A percentile compares a stretch with the other conserved stretches of the same genome.
These are phyloP conservation scores for Diddensiella caesifluorescens DNA, from an alignment of 805 yeast species.

Conservation along the genomic window DNA sequence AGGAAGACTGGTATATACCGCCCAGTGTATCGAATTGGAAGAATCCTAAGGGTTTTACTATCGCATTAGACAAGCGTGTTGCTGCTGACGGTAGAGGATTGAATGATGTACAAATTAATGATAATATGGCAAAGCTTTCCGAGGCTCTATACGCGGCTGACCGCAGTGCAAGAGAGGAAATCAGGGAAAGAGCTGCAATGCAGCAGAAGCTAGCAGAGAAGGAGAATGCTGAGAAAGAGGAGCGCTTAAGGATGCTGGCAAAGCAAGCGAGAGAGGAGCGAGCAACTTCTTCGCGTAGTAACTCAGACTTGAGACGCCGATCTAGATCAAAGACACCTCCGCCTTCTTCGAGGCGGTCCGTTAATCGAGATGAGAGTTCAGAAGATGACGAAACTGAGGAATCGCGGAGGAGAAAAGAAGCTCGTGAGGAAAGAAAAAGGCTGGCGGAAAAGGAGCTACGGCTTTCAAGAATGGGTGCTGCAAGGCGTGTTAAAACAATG, in stretches of 20 bases:
- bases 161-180: conserved; percentile 50
- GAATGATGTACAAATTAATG: conserved; percentile 41
- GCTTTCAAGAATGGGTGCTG: conserved; percentile 41
- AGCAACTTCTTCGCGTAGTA: not conserved
- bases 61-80: conserved; percentile 71
- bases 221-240: conserved; percentile 47
- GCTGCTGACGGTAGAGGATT: conserved; percentile 44
- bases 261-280: conserved; percentile 42
- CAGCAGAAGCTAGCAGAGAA: conserved; percentile 46
- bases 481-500: conserved; percentile 38
- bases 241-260: conserved; percentile 46
- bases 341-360: not conserved
- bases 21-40: conserved; percentile 94
- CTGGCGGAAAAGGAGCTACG: conserved; percentile 46
- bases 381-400: conserved; percentile 20
- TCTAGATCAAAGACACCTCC: conserved; percentile 12
- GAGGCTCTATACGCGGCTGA: conserved; percentile 72
- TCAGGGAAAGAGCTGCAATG: conserved; percentile 46
- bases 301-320: conserved; percentile 12
- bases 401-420: conserved; percentile 35
- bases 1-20: conserved; percentile 80
- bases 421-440: conserved; percentile 41
- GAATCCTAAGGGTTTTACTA: conserved; percentile 84
- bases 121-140: conserved; percentile 57
- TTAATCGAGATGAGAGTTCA: not conserved